A percentile compares a stretch with the other conserved stretches of the same genome.
These are phyloP conservation scores for Dissophora ornata DNA, from an alignment of 192 early-diverging fungal genomes.

Conservation along the genomic window DNA sequence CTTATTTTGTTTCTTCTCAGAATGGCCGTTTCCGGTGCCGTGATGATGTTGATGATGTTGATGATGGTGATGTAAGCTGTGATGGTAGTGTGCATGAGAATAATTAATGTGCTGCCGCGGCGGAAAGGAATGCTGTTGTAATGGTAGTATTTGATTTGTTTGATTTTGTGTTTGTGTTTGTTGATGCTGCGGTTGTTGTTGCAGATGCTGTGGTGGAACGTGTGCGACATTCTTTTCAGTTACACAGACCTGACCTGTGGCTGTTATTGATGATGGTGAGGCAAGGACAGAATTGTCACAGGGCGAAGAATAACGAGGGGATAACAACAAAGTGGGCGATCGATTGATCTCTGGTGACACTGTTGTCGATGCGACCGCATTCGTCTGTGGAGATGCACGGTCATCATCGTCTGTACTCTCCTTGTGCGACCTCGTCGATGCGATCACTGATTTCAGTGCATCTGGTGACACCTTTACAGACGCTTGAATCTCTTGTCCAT, in stretches of 20 bases:
- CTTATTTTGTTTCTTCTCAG: constrained; percentile 8
- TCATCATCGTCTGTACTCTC: too few relatives aligned
- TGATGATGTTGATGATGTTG: neutral
- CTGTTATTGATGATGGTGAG: too few relatives aligned
- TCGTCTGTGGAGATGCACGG: neutral
- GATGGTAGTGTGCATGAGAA: constrained; percentile 14
- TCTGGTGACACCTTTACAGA: neutral
- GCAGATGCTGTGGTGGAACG: neutral
- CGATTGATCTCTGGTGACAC: neutral
- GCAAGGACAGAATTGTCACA: too few relatives aligned
- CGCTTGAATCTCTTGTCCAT: neutral
- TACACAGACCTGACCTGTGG: too few relatives aligned
- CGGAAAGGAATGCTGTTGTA: neutral
- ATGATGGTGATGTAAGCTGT: constrained; percentile 16
- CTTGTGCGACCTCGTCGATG: neutral
- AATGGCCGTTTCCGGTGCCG: neutral
- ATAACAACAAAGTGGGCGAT: neutral
- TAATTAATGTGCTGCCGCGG: constrained; percentile 21
- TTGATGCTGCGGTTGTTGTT: neutral
- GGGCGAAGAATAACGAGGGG: too few relatives aligned
- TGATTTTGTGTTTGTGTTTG: neutral
- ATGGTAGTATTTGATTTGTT: too few relatives aligned
- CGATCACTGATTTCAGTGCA: neutral
- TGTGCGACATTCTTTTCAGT: neutral
- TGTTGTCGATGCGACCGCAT: too few relatives aligned